phyloP scores from a whole-genome alignment of 805 yeast species.

The Lipomyces sp. region DNA sequence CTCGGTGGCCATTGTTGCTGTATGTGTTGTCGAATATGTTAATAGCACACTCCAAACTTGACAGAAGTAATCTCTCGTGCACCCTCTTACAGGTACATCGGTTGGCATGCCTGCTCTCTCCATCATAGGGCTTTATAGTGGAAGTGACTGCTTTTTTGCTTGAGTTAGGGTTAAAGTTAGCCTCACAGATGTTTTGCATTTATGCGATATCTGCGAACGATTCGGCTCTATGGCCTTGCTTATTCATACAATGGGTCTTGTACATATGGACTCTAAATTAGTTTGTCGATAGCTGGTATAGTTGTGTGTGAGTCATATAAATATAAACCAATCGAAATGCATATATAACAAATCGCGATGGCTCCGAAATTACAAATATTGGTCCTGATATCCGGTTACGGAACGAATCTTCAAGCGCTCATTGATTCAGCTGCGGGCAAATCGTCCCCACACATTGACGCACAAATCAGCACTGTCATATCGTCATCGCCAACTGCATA shows the following conservation, averaged over 20 bases:
- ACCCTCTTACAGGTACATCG: too few relatives aligned
- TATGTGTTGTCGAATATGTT: not conserved
- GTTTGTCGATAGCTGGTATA: too few relatives aligned
- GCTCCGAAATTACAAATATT: conserved; percentile 46
- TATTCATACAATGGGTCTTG: not conserved
- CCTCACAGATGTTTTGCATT: not conserved
- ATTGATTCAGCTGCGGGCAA: conserved; percentile 56
- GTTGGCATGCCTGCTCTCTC: not conserved
- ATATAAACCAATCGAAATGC: too few relatives aligned
- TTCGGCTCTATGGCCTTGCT: not conserved
- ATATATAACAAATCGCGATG: not conserved
- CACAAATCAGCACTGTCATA: conserved; percentile 72
- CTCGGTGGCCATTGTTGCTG: conserved; percentile 34
- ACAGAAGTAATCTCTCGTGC: not conserved
- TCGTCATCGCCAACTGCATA: conserved; percentile 87
- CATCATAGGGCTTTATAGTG: too few relatives aligned
- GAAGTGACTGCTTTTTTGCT: not conserved
- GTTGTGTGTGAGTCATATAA: too few relatives aligned
- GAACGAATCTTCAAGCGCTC: conserved; percentile 93
- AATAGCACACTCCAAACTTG: not conserved
- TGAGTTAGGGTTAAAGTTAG: not conserved
- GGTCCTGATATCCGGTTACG: conserved; percentile 92
- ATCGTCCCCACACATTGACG: conserved; percentile 41
- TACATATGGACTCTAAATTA: not conserved
- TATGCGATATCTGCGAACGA: not conserved